Evolutionary conservation across 1,284 basidiomycete species (phyloP).

Genomic region (Fomes fomentarius): DNA sequence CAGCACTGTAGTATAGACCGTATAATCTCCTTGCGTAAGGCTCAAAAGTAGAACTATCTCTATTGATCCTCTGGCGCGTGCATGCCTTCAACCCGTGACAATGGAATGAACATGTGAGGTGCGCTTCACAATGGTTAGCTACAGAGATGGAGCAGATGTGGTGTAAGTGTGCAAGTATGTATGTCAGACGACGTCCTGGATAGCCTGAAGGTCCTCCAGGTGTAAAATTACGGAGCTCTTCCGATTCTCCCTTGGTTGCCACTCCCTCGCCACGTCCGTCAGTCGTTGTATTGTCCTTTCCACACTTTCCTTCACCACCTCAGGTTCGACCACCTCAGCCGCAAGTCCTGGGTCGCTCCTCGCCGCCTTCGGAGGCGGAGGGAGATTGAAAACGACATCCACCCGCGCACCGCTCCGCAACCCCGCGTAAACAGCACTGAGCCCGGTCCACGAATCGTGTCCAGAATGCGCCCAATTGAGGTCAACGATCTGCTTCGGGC

Average conservation of each 20-base stretch:
- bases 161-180: not conserved
- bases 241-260: constrained; percentile 46
- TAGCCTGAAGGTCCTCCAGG: constrained; percentile 35
- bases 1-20: not conserved
- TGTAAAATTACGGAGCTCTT: constrained; percentile 45
- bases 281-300: constrained; percentile 44
- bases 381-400: constrained; percentile 15
- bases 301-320: constrained; percentile 35
- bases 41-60: constrained; percentile 1
- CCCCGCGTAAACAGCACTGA: constrained; percentile 10
- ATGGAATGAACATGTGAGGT: no score
- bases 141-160: no score
- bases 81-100: no score
- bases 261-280: constrained; percentile 53
- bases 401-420: constrained; percentile 18
- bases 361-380: constrained; percentile 16
- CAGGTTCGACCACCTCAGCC: constrained; percentile 9
- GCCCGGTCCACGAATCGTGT: constrained; percentile 13
- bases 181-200: no score
- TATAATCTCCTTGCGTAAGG: not conserved
- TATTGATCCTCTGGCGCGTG: not conserved
- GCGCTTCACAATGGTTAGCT: no score
- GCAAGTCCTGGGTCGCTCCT: not conserved
- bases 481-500: constrained; percentile 14
- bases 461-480: constrained; percentile 17